A percentile compares a stretch with the other conserved stretches of the same genome.
These are phyloP conservation scores for Rostrohypoxylon terebratum DNA, from an alignment of 495 filamentous ascomycete genomes.

Conservation along the genomic window DNA sequence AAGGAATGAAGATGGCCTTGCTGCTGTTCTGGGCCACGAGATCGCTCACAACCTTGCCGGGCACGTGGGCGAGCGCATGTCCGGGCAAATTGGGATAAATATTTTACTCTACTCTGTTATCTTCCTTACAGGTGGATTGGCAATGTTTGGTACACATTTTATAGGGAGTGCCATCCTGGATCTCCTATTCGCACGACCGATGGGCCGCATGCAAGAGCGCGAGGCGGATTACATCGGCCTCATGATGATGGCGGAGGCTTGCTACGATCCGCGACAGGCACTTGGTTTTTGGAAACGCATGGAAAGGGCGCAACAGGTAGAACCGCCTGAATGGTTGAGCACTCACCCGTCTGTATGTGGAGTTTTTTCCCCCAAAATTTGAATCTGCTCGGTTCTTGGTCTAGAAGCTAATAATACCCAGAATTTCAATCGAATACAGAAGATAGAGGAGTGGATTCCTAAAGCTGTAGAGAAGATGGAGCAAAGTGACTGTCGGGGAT, in stretches of 20 bases:
- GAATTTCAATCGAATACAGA: conserved; percentile 75
- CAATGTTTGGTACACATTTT: conserved; percentile 58
- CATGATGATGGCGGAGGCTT: conserved; percentile 70
- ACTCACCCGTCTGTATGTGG: conserved; percentile 82
- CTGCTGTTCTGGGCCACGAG: conserved; percentile 89
- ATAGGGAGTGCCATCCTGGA: conserved; percentile 65
- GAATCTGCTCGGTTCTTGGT: not conserved
- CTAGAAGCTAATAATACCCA: conserved; percentile 49
- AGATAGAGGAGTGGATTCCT: conserved; percentile 75
- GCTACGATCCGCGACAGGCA: conserved; percentile 80
- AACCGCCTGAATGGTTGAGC: conserved; percentile 80
- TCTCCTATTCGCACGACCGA: conserved; percentile 74
- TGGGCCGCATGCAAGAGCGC: conserved; percentile 71
- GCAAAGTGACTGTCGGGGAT: conserved; percentile 63
- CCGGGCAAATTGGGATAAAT: conserved; percentile 67
- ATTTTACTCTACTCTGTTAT: conserved; percentile 64
- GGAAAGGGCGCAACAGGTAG: conserved; percentile 68
- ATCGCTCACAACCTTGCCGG: conserved; percentile 92
- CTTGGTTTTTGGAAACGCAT: conserved; percentile 81
- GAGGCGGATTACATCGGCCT: conserved; percentile 92
- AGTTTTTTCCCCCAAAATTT: not conserved
- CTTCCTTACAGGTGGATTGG: conserved; percentile 60
- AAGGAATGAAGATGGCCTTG: conserved; percentile 77
- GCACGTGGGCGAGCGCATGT: conserved; percentile 82
- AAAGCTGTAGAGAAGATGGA: conserved; percentile 66